phyloP scores from a whole-genome alignment of 441 rosid species.

The Corymbia citriodora region DNA sequence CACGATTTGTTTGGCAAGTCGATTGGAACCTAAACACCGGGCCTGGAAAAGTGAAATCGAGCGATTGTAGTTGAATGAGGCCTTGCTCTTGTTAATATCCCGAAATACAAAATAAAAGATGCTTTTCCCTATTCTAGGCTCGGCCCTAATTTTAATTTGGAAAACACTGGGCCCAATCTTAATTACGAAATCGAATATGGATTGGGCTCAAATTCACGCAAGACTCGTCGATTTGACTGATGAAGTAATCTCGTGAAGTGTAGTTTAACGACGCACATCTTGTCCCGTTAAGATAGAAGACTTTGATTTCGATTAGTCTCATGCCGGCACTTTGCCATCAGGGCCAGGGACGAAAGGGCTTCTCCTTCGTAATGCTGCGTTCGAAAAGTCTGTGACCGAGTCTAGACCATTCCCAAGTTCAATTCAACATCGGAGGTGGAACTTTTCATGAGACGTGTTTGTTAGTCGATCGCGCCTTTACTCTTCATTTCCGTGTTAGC shows the following conservation, averaged over 20 bases:
- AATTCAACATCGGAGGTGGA: background rate
- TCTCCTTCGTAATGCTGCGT: too few relatives aligned
- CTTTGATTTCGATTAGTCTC: background rate
- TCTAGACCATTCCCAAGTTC: background rate
- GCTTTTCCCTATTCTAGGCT: background rate
- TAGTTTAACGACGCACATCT: background rate
- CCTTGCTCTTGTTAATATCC: background rate
- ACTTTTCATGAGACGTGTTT: background rate
- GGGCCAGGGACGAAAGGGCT: background rate
- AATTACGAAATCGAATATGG: background rate
- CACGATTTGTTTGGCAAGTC: background rate
- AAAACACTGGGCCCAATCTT: background rate
- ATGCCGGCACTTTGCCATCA: background rate
- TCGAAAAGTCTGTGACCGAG: background rate
- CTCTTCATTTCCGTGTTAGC: background rate
- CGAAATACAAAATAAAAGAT: background rate
- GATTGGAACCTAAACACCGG: background rate
- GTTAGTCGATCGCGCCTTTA: background rate
- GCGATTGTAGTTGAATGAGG: background rate
- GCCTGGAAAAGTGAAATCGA: background rate
- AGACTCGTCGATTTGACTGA: background rate
- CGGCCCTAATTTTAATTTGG: background rate
- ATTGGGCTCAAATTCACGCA: background rate
- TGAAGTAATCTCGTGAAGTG: background rate
- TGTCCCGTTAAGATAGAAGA: background rate